phyloP scores from a whole-genome alignment of 1,284 basidiomycete species.

The Leucoagaricus sp. region DNA sequence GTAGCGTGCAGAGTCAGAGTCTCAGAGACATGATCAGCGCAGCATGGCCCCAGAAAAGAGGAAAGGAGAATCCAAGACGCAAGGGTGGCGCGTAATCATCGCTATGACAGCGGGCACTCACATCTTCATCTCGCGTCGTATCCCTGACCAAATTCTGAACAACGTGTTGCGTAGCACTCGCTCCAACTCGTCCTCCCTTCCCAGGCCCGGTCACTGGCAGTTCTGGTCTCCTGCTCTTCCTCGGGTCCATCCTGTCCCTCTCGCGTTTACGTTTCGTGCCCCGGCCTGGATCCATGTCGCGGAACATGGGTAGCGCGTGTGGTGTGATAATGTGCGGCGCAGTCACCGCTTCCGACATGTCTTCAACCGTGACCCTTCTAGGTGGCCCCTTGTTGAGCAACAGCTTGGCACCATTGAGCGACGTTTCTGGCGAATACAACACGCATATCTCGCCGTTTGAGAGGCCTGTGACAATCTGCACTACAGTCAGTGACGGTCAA shows the following conservation, averaged over 20 bases:
- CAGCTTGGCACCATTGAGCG: constrained; percentile 90
- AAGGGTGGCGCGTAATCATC: constrained; percentile 15
- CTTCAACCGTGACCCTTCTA: constrained; percentile 74
- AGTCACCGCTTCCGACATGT: constrained; percentile 82
- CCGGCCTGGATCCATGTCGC: constrained; percentile 74
- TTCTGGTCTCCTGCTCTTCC: constrained; percentile 89
- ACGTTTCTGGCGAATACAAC: constrained; percentile 86
- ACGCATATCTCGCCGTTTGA: constrained; percentile 90
- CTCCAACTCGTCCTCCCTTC: constrained; percentile 90
- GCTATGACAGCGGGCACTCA: constrained; percentile 52
- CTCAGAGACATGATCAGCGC: constrained; percentile 14
- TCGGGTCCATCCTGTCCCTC: constrained; percentile 83
- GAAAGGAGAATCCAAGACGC: constrained; percentile 10
- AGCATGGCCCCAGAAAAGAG: not conserved
- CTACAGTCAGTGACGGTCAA: constrained; percentile 6
- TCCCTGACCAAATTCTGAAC: constrained; percentile 92
- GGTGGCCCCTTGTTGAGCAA: constrained; percentile 77
- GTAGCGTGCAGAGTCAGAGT: not conserved
- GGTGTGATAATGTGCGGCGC: constrained; percentile 87
- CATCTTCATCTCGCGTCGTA: constrained; percentile 88
- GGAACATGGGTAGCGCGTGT: constrained; percentile 87
- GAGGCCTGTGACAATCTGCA: constrained; percentile 80
- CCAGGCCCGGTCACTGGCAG: constrained; percentile 92
- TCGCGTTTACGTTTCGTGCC: constrained; percentile 86
- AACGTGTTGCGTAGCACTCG: constrained; percentile 92